A percentile compares a stretch with the other conserved stretches of the same genome.
These are phyloP conservation scores for Ophiocordyceps unilateralis DNA, from an alignment of 2,329 filamentous ascomycete genomes.

Conservation along the genomic window DNA sequence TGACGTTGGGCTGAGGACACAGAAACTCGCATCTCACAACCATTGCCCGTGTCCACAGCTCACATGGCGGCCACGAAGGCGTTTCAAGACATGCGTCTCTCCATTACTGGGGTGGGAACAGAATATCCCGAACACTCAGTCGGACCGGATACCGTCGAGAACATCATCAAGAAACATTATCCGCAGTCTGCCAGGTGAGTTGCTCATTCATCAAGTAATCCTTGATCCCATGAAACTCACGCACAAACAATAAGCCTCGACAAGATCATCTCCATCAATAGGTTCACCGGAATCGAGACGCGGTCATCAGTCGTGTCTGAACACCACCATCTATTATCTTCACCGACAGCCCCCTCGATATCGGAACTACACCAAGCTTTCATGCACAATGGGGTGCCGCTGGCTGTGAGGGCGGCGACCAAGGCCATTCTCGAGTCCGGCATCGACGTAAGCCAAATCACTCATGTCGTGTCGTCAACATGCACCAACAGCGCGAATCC, in stretches of 20 bases:
- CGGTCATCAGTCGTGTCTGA: neutral
- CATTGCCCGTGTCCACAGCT: neutral
- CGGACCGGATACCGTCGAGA: neutral
- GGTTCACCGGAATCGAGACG: neutral
- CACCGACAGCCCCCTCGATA: conserved; percentile 26
- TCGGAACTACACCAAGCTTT: conserved; percentile 36
- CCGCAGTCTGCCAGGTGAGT: neutral
- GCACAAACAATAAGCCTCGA: neutral
- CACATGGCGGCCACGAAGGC: neutral
- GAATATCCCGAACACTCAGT: neutral
- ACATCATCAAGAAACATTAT: neutral
- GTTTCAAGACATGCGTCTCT: neutral
- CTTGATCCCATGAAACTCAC: neutral
- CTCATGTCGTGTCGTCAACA: conserved; percentile 49
- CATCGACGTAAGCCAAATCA: conserved; percentile 35
- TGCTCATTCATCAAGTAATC: no score
- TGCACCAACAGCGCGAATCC: conserved; percentile 55
- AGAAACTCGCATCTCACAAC: no score
- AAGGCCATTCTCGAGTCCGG: conserved; percentile 39
- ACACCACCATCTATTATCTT: neutral
- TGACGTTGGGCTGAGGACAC: no score
- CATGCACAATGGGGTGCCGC: conserved; percentile 37
- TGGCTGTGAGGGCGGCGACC: conserved; percentile 35
- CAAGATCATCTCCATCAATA: neutral
- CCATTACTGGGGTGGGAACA: neutral